A percentile compares a stretch with the other conserved stretches of the same genome.
phyloP scores from a whole-genome alignment of 2,329 filamentous ascomycete species.

The Hypoxylon sp. region DNA sequence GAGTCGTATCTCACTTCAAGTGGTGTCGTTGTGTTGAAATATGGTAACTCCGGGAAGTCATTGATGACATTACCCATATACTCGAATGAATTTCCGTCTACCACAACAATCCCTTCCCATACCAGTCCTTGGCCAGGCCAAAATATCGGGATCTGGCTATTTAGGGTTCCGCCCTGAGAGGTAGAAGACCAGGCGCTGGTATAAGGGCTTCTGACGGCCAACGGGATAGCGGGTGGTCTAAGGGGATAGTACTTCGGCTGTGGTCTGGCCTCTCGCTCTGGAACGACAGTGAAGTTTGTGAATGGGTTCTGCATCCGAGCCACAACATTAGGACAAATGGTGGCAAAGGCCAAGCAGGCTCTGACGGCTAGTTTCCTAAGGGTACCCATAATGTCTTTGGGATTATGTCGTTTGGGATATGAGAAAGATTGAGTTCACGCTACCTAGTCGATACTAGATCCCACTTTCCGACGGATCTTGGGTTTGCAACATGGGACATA shows the following conservation, averaged over 20 bases:
- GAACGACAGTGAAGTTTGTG: slow-evolving; percentile 32
- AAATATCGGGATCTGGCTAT: slow-evolving; percentile 82
- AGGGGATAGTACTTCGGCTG: slow-evolving; percentile 62
- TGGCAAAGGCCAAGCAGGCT: slow-evolving; percentile 14
- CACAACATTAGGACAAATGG: slow-evolving; percentile 11
- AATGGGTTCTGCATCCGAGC: slow-evolving; percentile 18
- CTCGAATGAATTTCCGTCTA: slow-evolving; percentile 59
- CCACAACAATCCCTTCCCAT: slow-evolving; percentile 64
- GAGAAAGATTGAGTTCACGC: slow-evolving; percentile 3
- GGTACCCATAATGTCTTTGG: slow-evolving; percentile 21
- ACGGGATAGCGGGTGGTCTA: slow-evolving; percentile 69
- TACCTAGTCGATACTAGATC: background rate
- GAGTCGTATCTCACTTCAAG: slow-evolving; percentile 61
- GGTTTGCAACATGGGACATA: slow-evolving; percentile 27
- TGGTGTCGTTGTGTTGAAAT: slow-evolving; percentile 58
- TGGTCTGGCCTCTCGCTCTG: slow-evolving; percentile 1
- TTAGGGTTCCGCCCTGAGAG: slow-evolving; percentile 80
- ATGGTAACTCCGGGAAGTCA: slow-evolving; percentile 55
- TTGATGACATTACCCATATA: slow-evolving; percentile 64
- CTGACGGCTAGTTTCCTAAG: slow-evolving; percentile 14
- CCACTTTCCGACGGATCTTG: slow-evolving; percentile 15
- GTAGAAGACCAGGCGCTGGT: slow-evolving; percentile 72
- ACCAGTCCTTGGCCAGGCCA: slow-evolving; percentile 72
- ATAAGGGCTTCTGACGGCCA: slow-evolving; percentile 71
- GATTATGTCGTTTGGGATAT: background rate